Evolutionary conservation across 2,329 filamentous ascomycete species (phyloP).

Genomic region (Ascochyta pisi): DNA sequence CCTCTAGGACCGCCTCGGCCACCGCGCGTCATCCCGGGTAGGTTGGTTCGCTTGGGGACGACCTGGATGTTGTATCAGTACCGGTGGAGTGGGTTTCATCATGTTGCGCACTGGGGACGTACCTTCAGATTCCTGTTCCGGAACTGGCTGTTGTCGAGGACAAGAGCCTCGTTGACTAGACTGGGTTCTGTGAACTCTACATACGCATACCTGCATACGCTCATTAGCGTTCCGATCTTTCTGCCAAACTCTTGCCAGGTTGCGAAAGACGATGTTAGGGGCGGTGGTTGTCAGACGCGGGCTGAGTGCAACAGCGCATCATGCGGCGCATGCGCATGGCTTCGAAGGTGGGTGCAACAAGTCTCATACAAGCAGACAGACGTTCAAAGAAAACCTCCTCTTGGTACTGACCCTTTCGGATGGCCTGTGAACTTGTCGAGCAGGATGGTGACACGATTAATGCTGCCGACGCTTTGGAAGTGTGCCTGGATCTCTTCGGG

Average conservation of each 20-base stretch:
- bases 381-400: conserved; percentile 47
- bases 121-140: conserved; percentile 96
- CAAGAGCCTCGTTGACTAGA: conserved; percentile 89
- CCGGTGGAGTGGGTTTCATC: background rate
- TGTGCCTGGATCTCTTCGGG: conserved; percentile 98
- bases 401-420: conserved; percentile 87
- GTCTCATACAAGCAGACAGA: conserved; percentile 15
- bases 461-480: conserved; percentile 95
- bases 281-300: background rate
- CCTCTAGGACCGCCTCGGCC: conserved; percentile 66
- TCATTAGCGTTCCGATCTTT: conserved; percentile 61
- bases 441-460: conserved; percentile 97
- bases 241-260: conserved; percentile 63
- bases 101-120: conserved; percentile 7
- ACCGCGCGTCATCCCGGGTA: conserved; percentile 91
- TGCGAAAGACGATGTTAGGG: conserved; percentile 51
- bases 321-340: background rate
- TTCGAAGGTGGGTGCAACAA: background rate
- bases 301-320: conserved; percentile 2
- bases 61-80: conserved; percentile 58
- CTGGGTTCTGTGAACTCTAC: conserved; percentile 97
- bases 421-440: conserved; percentile 98
- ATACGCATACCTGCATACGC: conserved; percentile 84
- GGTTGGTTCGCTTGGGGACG: conserved; percentile 92
- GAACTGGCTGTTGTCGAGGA: conserved; percentile 95